Percentiles rank a stretch among this genome's conserved stretches.
phyloP scores from a whole-genome alignment of 169 alveolate genomes.

The Eimeria praecox region DNA sequence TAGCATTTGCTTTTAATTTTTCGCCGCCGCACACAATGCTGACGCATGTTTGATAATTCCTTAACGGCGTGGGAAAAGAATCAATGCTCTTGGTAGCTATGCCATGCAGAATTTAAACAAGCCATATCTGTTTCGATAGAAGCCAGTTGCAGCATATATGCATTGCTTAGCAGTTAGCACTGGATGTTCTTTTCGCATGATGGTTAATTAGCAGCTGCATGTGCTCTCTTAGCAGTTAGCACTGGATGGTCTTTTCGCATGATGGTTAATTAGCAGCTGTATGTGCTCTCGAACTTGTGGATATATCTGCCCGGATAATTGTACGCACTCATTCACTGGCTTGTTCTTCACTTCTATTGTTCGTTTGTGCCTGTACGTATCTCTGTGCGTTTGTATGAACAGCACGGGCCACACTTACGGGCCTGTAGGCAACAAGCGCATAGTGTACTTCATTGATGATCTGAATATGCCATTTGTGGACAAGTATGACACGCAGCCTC shows the following conservation, averaged over 20 bases:
- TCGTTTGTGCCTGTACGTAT: background rate
- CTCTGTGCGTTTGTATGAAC: background rate
- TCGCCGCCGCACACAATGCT: background rate
- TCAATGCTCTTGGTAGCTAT: background rate
- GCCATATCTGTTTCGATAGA: background rate
- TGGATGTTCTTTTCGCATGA: too few relatives aligned
- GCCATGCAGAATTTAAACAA: too few relatives aligned
- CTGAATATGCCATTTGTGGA: slow-evolving; percentile 97
- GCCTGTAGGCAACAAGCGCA: slow-evolving; percentile 94
- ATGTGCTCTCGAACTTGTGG: background rate
- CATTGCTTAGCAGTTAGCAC: background rate
- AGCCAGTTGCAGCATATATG: background rate
- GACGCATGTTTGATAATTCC: background rate
- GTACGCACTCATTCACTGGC: too few relatives aligned
- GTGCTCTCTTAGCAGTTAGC: too few relatives aligned
- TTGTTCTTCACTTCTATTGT: too few relatives aligned
- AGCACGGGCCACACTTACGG: slow-evolving; percentile 95
- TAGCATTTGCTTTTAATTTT: background rate
- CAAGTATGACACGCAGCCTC: slow-evolving; percentile 98
- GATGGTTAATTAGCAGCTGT: background rate
- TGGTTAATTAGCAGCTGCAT: background rate
- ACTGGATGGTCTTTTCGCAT: too few relatives aligned
- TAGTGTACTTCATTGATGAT: slow-evolving; percentile 97
- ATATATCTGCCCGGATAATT: too few relatives aligned
- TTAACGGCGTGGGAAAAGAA: background rate